phyloP scores from a whole-genome alignment of 768 basidiomycete species.

The Rhizopogon vesiculosus region DNA sequence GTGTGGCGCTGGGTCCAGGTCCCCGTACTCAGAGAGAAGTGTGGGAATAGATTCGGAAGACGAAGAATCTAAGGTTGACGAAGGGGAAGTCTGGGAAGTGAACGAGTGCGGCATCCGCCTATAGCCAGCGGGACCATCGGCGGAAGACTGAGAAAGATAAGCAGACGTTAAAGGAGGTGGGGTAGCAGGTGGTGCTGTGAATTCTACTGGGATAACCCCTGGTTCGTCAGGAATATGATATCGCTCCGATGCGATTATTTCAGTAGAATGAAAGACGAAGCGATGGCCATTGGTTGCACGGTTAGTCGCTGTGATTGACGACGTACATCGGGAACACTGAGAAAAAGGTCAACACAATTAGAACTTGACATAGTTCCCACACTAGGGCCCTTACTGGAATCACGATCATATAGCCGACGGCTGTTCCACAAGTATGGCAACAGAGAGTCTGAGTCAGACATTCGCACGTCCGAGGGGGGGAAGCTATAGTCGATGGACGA shows the following conservation, averaged over 20 bases:
- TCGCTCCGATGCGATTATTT: conserved; percentile 59
- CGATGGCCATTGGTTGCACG: conserved; percentile 80
- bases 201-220: conserved; percentile 49
- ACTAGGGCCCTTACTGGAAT: conserved; percentile 39
- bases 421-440: conserved; percentile 72
- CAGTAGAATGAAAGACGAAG: conserved; percentile 80
- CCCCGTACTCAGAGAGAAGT: conserved; percentile 18
- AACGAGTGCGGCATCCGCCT: conserved; percentile 4
- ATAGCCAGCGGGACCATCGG: conserved; percentile 25
- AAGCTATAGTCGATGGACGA: conserved; percentile 29
- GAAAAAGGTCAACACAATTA: conserved; percentile 9
- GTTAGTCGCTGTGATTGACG: conserved; percentile 60
- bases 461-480: conserved; percentile 62
- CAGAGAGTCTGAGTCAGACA: conserved; percentile 80
- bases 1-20: conserved; percentile 15
- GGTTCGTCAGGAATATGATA: conserved; percentile 60
- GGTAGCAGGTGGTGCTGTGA: conserved; percentile 25
- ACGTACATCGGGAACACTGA: conserved; percentile 69
- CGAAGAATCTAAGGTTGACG: conserved; percentile 16
- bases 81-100: conserved; percentile 16
- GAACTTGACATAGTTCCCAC: conserved; percentile 3
- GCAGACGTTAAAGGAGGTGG: conserved; percentile 26
- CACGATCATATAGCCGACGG: conserved; percentile 80
- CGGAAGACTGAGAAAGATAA: conserved; percentile 20
- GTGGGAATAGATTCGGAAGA: conserved; percentile 19